A percentile compares a stretch with the other conserved stretches of the same genome.
Evolutionary conservation across 495 filamentous ascomycete species (phyloP).

Genomic region (Trichoderma orchidacearum): DNA sequence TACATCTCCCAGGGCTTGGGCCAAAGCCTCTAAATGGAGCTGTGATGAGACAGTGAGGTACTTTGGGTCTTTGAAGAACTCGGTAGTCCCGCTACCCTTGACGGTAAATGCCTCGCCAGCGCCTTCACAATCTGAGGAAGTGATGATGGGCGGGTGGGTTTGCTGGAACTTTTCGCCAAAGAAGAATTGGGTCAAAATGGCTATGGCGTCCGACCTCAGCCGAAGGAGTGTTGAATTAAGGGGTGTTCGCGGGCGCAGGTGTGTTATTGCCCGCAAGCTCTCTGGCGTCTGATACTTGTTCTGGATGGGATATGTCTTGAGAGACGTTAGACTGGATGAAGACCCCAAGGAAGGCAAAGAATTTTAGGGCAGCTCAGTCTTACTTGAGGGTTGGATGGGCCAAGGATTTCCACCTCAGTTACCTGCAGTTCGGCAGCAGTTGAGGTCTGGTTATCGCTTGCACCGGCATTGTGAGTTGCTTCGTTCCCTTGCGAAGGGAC

Average conservation of each 20-base stretch:
- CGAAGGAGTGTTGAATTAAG: slow-evolving; percentile 69
- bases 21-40: slow-evolving; percentile 85
- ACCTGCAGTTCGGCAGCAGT: slow-evolving; percentile 54
- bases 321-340: background rate
- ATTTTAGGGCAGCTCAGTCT: slow-evolving; percentile 11
- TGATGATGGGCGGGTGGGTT: slow-evolving; percentile 85
- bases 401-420: slow-evolving; percentile 52
- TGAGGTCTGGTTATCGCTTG: slow-evolving; percentile 45
- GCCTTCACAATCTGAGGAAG: slow-evolving; percentile 94
- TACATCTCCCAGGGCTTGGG: slow-evolving; percentile 76
- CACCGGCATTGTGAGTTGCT: slow-evolving; percentile 17
- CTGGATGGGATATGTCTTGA: slow-evolving; percentile 75
- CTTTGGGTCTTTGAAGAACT: slow-evolving; percentile 66
- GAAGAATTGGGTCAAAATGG: slow-evolving; percentile 62
- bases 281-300: slow-evolving; percentile 88
- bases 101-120: slow-evolving; percentile 91
- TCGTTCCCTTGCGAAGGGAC: background rate
- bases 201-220: slow-evolving; percentile 68
- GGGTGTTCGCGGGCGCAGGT: slow-evolving; percentile 75
- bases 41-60: slow-evolving; percentile 94
- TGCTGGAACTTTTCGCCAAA: slow-evolving; percentile 58
- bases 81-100: slow-evolving; percentile 18
- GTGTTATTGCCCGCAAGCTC: slow-evolving; percentile 77
- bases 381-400: slow-evolving; percentile 67
- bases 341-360: background rate